Percentiles rank a stretch among this genome's conserved stretches.
Evolutionary conservation across 2,329 filamentous ascomycete species (phyloP).

Genomic region (Cryphonectria carpinicola): DNA sequence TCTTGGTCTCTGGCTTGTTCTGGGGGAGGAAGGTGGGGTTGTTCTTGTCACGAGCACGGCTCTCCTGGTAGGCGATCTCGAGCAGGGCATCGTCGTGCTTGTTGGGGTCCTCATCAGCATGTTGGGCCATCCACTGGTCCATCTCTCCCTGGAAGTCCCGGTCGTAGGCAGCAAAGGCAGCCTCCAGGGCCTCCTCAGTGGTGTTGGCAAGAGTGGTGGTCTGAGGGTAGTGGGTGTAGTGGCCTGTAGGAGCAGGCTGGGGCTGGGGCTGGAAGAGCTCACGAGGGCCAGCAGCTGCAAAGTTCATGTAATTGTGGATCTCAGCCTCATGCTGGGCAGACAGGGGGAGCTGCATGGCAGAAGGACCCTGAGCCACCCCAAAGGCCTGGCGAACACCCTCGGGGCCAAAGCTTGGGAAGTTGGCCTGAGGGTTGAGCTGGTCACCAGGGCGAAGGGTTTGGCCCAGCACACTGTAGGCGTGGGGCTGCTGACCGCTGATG

Average conservation of each 20-base stretch:
- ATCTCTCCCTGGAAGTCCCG: slow-evolving; percentile 35
- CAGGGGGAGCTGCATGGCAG: not conserved
- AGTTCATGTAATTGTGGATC: not conserved
- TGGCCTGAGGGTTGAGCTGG: not conserved
- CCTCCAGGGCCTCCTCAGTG: slow-evolving; percentile 35
- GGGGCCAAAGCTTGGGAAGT: not conserved
- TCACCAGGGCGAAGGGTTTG: slow-evolving; percentile 1
- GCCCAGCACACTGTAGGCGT: not conserved
- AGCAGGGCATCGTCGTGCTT: slow-evolving; percentile 31
- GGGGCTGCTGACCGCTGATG: not conserved
- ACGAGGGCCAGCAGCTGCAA: slow-evolving; percentile 5
- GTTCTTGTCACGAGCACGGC: slow-evolving; percentile 28
- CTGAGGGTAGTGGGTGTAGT: slow-evolving; percentile 25
- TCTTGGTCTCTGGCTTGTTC: slow-evolving; percentile 38
- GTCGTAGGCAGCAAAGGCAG: slow-evolving; percentile 37
- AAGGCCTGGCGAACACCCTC: not conserved
- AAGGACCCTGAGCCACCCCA: not conserved
- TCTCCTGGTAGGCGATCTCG: slow-evolving; percentile 18
- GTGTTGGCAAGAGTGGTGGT: slow-evolving; percentile 27
- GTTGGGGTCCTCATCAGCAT: slow-evolving; percentile 35
- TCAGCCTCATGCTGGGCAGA: not conserved
- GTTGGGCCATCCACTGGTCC: slow-evolving; percentile 39
- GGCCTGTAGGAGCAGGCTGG: not conserved
- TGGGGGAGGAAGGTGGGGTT: slow-evolving; percentile 33
- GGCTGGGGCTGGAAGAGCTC: slow-evolving; percentile 6